Base-by-base conservation (phyloP, 345 rosid species). In the Garcia nutans region DNA sequence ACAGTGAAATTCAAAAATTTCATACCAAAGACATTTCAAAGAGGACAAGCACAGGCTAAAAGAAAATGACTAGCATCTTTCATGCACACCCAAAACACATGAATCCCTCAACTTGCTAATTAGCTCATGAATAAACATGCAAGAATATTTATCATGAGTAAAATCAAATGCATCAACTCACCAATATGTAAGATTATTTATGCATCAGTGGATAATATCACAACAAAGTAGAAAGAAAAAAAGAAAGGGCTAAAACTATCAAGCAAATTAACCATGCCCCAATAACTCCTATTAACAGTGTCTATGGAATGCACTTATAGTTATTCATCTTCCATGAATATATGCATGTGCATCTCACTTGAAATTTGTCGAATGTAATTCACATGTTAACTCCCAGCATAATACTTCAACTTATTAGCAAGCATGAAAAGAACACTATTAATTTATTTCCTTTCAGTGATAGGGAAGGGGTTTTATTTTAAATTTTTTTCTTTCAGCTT, bases 1-100 rank as follows among this genome's bases (percentile, higher is more conserved):
- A 65, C 28, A 55, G 63, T 77, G 0, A 15, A 58, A 55, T 65
- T 49, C 33, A 6, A 67, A 70, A 44, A 80, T n/a, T 22, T 50
- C 20, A 49, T 26, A n/a, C 13, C 16, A 6, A 56, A 74, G 41
- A 59, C 16, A 66, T 62, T 16, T 42, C 55, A 26, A 15, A 63
- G 69, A 52, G 33, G 10, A 52, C 37, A 26, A 49, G 20, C 31
- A 33, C 20, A 7, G 50, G 65, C 19, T 55, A 67, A 62, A 71
- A 24, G 54, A 68, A 61, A 64, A 41, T 55, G 22, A 47, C 10
- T 1, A 33, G 31, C 63, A 55, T 24, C 41, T 22, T 49, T 74
- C 24, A n/a, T 64, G 20, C 56, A 61, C 17, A 16, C 6, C 6
- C 26, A 44, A 59, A 58, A 42, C 50, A 74, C 15, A 54, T 10